Base-by-base conservation (phyloP, 192 early-diverging fungal genomes). In the Geranomyces michiganensis region DNA sequence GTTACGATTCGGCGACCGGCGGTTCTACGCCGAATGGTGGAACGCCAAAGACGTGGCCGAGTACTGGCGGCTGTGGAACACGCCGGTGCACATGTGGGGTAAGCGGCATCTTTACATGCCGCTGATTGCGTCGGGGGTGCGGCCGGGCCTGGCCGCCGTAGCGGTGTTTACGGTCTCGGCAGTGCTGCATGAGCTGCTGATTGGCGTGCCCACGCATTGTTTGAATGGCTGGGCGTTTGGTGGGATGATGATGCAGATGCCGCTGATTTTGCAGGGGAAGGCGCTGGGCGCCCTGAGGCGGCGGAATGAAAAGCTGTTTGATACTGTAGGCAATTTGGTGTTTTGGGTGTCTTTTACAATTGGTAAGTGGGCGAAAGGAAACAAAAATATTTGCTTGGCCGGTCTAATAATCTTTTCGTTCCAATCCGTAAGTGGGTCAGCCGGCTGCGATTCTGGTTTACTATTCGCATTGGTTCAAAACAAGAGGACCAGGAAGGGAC, bases 31-130 rank as follows among this genome's bases (percentile, higher is more conserved):
- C 15, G 26, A 62, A 31, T 60, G 47, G 94, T 96, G 94, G 94
- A 96, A 96, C 80, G 86, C 87, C 0, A 81, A 84, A 17, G 88
- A 88, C 32, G 73, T 94, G 56, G 87, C 83, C 41, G 86, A 88
- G 66, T 96, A 96, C 64, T 94, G 94, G 94, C 83, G 92, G 29
- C 83, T 92, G 32, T 96, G 94, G 94, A 96, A 96, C 84, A 83
- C 87, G 62, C 94, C 94, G 21, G 93, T 96, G 26, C 60, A 81
- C 78, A 64, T 76, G 51, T 81, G 78, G 78, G 78, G 78, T 26
- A 96, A 96, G 71, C 88, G 94, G 12, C 94, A 96, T 73, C 84
- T 94, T 24, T 94, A 92, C 81, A 65, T 94, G 31, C 94, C 94
- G 46, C 81, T 92, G 70, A 65, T 81, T 24, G 77, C 92, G 62